Base-by-base conservation (phyloP, 192 early-diverging fungal genomes). In the Pilobolus umbonatus region DNA sequence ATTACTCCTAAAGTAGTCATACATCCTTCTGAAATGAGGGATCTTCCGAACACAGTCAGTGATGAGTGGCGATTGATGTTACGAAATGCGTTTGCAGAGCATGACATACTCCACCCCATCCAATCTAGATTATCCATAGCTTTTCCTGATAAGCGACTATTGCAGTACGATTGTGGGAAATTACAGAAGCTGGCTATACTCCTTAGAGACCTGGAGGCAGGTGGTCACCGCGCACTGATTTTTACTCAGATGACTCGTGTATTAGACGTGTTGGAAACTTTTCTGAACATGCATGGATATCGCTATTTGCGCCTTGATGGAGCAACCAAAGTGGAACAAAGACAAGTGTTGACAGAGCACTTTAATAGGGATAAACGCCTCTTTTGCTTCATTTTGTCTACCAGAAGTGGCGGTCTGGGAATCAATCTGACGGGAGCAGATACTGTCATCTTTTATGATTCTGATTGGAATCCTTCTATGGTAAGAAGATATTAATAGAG, bases 151-250 rank as follows among this genome's bases (percentile, higher is more conserved):
- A 91, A 89, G 38, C 73, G 85, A 9, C 54, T 94, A 24, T 55
- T 94, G 32, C 89, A 91, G 61, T 94, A 86, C 68, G 89, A 94
- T 70, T 94, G 89, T 60, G 88, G 91, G 17, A 87, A 87, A 60
- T 67, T 87, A 12, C 82, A 87, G 51, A 84, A 78, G 57, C 56
- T 87, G 22, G 79, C 77, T 57, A 66, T 35, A 46, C 68, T 86
- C 15, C 44, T 86, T 15, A 75, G 77, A 10, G 73, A 74, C 14
- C 60, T 86, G 17, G 77, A 76, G 29, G 71, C 75, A n/a, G 81
- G 74, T 31, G 80, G 80, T 15, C 83, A 86, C 39, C 80, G 81
- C 6, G 80, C 76, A 1, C 52, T 86, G 26, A 85, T 85, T 44
- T 86, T 86, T 26, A 85, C 80, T 8, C 84, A 86, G 57, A 86